Base-by-base conservation (phyloP, 2,329 filamentous ascomycete species). In the Elsinoe fawcettii region DNA sequence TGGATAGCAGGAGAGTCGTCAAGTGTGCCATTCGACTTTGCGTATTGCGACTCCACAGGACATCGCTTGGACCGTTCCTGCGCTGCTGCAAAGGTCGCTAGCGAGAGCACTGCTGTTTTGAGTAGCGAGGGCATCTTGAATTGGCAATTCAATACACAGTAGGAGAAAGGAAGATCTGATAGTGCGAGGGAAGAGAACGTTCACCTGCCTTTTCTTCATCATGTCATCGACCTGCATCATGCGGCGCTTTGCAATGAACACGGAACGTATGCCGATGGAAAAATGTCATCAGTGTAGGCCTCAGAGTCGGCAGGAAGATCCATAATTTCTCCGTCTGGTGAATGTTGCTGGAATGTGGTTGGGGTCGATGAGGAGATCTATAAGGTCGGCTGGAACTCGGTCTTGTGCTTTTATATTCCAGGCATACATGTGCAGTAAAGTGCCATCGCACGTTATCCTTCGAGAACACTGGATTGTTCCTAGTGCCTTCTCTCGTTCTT, bases 1-100 rank as follows among this genome's bases (percentile, higher is more conserved):
- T 64, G 59, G 4, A 75, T 69, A 1, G 73, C 73, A 7, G 69
- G 66, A 1, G 73, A 71, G 61, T 76, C 73, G 54, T 75, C 72
- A 2, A 65, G 62, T 9, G 66, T 67, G 14, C 71, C 69, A 51
- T 73, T 68, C 9, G 72, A 72, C 18, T 69, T 66, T 23, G 32
- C 57, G 41, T 64, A 63, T 32, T 61, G 49, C 1, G 64, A 65
- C 22, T 56, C 44, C 9, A 65, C 55, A 0, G 23, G 41, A 51
- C 64, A 66, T n/a, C 57, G 60, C 25, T 55, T 60, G 5, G 53
- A 30, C 20, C 53, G 20, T 20, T 27, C 36, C 22, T 55, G 53
- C 11, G 36, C 53, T 8, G 37, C 6, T 43, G 53, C 53, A 5
- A 55, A 20, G 5, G 23, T 44, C 14, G 39, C 36, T 11, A 55